These are phyloP conservation scores for Magnolia officinalis DNA, from an alignment of 164 flowering plant genomes.

Conservation along the genomic window DNA sequence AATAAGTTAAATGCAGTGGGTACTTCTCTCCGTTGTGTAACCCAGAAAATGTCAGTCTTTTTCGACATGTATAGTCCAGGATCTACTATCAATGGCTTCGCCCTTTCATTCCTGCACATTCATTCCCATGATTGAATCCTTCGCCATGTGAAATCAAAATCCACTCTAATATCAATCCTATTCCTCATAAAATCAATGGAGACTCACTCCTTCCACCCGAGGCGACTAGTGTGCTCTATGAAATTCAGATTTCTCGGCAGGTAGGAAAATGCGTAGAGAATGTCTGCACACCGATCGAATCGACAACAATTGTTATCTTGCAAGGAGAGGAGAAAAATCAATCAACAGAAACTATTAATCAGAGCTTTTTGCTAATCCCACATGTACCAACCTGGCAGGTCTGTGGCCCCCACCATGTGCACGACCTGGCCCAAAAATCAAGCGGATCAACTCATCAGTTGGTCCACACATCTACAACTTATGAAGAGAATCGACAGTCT, in stretches of 20 bases:
- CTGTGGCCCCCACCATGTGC: too few species aligned
- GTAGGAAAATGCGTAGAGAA: slow-evolving; percentile 51
- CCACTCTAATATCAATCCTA: not conserved
- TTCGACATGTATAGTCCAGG: slow-evolving; percentile 69
- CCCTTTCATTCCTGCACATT: slow-evolving; percentile 61
- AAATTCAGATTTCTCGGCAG: slow-evolving; percentile 68
- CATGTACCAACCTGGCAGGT: too few species aligned
- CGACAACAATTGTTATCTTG: not conserved
- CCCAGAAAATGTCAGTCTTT: slow-evolving; percentile 63
- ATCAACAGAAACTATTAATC: too few species aligned
- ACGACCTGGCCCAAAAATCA: too few species aligned
- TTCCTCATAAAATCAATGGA: slow-evolving; percentile 7
- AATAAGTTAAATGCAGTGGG: slow-evolving; percentile 80
- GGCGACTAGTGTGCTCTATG: slow-evolving; percentile 77
- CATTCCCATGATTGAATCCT: slow-evolving; percentile 1
- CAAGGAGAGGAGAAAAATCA: too few species aligned
- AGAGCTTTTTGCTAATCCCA: too few species aligned
- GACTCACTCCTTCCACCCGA: slow-evolving; percentile 92
- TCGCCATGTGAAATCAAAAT: too few species aligned
- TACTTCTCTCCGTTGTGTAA: slow-evolving; percentile 44
- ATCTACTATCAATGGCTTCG: slow-evolving; percentile 83
- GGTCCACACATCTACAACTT: too few species aligned
- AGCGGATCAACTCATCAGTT: too few species aligned
- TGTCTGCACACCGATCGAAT: slow-evolving; percentile 53
- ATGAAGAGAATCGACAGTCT: too few species aligned